Percentiles rank a stretch among this genome's conserved stretches.
phyloP scores from a whole-genome alignment of 2,329 filamentous ascomycete genomes.

The Rutstroemia sp. region DNA sequence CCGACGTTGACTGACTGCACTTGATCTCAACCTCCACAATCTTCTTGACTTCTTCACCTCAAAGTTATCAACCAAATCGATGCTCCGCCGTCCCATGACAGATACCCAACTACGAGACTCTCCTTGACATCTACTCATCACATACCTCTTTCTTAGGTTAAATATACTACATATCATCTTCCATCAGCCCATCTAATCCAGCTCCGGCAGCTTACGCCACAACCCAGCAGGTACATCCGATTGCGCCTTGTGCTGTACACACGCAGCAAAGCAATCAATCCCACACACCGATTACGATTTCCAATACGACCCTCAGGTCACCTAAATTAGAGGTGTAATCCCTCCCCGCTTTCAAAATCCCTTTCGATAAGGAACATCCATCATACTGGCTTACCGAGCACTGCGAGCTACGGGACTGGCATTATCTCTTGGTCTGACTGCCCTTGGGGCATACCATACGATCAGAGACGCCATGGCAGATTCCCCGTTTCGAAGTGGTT shows the following conservation, averaged over 20 bases:
- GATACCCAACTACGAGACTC: too few species aligned
- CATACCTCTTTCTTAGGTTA: too few species aligned
- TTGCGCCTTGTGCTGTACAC: slow-evolving; percentile 6
- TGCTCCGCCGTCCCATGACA: too few species aligned
- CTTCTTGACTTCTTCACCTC: too few species aligned
- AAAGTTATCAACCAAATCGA: too few species aligned
- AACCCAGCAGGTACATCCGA: not conserved
- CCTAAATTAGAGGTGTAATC: not conserved
- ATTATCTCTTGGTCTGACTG: slow-evolving; percentile 51
- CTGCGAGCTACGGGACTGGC: slow-evolving; percentile 46
- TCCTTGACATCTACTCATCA: not conserved
- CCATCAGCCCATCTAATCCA: too few species aligned
- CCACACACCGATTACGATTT: slow-evolving; percentile 2
- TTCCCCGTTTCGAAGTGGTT: slow-evolving; percentile 10
- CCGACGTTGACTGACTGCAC: too few species aligned
- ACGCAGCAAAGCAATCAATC: slow-evolving; percentile 3
- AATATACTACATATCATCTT: too few species aligned
- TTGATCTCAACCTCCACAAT: too few species aligned
- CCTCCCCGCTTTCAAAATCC: slow-evolving; percentile 1
- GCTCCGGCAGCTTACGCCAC: slow-evolving; percentile 3
- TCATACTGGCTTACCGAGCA: slow-evolving; percentile 49
- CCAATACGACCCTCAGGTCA: not conserved
- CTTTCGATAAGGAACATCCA: not conserved
- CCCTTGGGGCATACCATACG: slow-evolving; percentile 46
- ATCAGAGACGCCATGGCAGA: slow-evolving; percentile 36